Conservation (phyloP, 2,329 filamentous ascomycete species). For the Fragosphaeria purpurea region DNA sequence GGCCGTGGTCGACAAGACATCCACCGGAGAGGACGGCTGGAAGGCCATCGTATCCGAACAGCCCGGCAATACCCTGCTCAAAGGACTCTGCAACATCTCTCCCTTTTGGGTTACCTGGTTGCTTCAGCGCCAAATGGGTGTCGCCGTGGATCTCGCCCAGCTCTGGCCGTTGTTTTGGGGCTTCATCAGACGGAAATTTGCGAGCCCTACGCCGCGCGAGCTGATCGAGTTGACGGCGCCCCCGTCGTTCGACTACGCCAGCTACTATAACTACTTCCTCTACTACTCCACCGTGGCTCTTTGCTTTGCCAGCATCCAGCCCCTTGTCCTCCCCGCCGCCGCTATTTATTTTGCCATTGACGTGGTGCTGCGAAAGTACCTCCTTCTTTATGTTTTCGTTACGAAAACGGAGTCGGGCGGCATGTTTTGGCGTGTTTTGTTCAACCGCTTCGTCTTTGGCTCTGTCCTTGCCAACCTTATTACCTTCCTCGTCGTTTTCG, state of each 20-base stretch:
- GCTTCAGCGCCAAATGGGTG: constrained; percentile 83
- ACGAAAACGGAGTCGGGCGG: constrained; percentile 96
- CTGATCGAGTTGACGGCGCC: constrained; percentile 89
- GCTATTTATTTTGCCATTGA: constrained; percentile 86
- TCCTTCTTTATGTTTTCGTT: constrained; percentile 86
- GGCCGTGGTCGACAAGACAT: constrained; percentile 49
- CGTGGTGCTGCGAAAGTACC: constrained; percentile 86
- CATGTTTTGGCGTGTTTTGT: constrained; percentile 81
- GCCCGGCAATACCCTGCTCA: constrained; percentile 55
- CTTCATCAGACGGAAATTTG: constrained; percentile 75
- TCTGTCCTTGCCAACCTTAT: constrained; percentile 69
- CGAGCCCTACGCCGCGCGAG: constrained; percentile 79
- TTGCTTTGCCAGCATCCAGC: constrained; percentile 76
- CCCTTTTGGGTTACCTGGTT: constrained; percentile 93
- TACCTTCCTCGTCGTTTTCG: constrained; percentile 65
- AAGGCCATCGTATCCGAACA: constrained; percentile 55
- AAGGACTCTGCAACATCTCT: constrained; percentile 65
- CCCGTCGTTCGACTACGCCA: constrained; percentile 86
- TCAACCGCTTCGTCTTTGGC: constrained; percentile 86
- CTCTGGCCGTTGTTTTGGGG: constrained; percentile 74
- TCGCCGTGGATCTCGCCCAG: constrained; percentile 88
- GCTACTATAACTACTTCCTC: constrained; percentile 96
- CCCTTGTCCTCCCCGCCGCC: constrained; percentile 74
- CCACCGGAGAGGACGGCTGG: constrained; percentile 53
- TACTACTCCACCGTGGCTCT: constrained; percentile 88